Evolutionary conservation across 2,329 filamentous ascomycete species (phyloP), one percentile per base, ranked within the genome.

Genomic region (Beauveria scarabaeidicola): DNA sequence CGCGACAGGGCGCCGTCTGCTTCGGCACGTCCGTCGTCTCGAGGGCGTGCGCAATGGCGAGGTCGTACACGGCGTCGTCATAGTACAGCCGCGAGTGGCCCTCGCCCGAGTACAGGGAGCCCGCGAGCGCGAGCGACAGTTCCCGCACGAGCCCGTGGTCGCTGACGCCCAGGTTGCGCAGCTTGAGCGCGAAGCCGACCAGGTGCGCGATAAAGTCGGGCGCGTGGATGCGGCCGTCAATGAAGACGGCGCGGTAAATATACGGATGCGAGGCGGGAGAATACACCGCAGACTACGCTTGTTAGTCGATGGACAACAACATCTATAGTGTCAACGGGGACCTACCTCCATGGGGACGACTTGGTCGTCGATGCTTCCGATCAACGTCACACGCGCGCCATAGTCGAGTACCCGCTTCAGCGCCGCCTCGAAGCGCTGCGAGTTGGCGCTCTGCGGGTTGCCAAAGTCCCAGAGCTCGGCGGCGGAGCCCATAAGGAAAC

Each of bases 301-400:
- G 65, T 73, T 61, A 72, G 66, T 29, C 15, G 10, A 56, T 61
- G 51, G 48, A 52, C 8, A 11, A 8, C 3, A 25, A 40, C 13
- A 27, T 7, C 5, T 7, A 15, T 11, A 13, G 5, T 17, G 40
- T 8, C 13, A n/a, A 3, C 10, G 36, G 5, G 23, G 9, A 25
- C 76, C 69, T 72, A 89, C 88, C 79, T 97, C 93, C 69, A 99
- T 78, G 4, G 92, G 93, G 15, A 99, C 92, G 2, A 99, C 79
- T 72, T 99, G 94, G 72, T 99, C 94, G 70, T 99, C 94, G 55
- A 99, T 95, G 72, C 92, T 97, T 58, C 93, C 93, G 61, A 96
- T 81, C 70, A 92, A 97, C 0, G 91, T 89, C 52, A 97, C 84
- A 44, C 90, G 84, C 15, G 90, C 90, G 13, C 92, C 91, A 66